Conservation (phyloP, 129 eudicot genomes). For the sunflower (Helianthus annuus) region HanXRQr2.0-SUNRISE NC_035448.2:163076089-163076588, state of each 20-base stretch:
- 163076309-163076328: constrained; percentile 27
- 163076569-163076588: constrained; percentile 67
- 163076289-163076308: constrained; percentile 17
- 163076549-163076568: constrained; percentile 80
- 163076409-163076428: constrained; percentile 11
- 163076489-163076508: background rate
- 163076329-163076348: constrained; percentile 5
- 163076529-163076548: constrained; percentile 52
- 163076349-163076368: constrained; percentile 7
- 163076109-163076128: no score
- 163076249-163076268: background rate
- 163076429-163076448: background rate
- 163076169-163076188: background rate
- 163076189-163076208: background rate
- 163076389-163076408: constrained; percentile 28
- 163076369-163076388: constrained; percentile 15
- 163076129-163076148: no score
- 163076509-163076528: constrained; percentile 2
- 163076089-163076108: no score
- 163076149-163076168: no score
- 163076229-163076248: background rate
- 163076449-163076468: background rate
- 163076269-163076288: background rate
- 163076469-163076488: background rate
- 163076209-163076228: background rate